These are phyloP conservation scores for Hortaea werneckii DNA, from an alignment of 2,329 filamentous ascomycete genomes.

Conservation along the genomic window DNA sequence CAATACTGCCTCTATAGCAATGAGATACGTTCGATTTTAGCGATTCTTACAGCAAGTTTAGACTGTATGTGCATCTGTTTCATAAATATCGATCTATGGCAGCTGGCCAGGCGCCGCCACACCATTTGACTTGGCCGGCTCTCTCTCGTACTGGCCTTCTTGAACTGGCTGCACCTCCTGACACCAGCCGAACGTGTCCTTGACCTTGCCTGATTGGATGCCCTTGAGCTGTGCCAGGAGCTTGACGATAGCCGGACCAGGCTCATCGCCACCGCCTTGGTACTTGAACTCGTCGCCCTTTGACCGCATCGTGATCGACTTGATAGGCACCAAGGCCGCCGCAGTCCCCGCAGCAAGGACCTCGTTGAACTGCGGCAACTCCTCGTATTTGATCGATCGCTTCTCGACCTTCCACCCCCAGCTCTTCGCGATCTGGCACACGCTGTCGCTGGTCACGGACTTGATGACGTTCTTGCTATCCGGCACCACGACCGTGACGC, in stretches of 20 bases:
- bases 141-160: constrained; percentile 18
- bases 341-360: constrained; percentile 89
- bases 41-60: no score
- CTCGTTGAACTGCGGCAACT: constrained; percentile 57
- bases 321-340: constrained; percentile 81
- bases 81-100: constrained; percentile 7
- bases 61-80: no score
- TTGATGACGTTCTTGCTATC: constrained; percentile 81
- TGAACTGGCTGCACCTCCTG: constrained; percentile 33
- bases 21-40: no score
- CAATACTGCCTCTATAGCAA: no score
- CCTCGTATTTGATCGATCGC: constrained; percentile 56
- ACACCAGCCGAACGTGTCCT: constrained; percentile 70
- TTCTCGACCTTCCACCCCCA: constrained; percentile 81
- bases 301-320: constrained; percentile 68
- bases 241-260: constrained; percentile 62
- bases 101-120: constrained; percentile 13
- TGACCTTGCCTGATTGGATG: constrained; percentile 70
- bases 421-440: constrained; percentile 62
- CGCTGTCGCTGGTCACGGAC: constrained; percentile 71
- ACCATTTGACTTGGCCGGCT: constrained; percentile 10
- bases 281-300: constrained; percentile 47
- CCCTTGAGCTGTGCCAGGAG: constrained; percentile 69
- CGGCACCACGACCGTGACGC: constrained; percentile 67
- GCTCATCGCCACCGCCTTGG: constrained; percentile 50